Evolutionary conservation across 2,329 filamentous ascomycete species (phyloP), one percentile per base, ranked within the genome.

Genomic region (Arthrobotrys conoides): DNA sequence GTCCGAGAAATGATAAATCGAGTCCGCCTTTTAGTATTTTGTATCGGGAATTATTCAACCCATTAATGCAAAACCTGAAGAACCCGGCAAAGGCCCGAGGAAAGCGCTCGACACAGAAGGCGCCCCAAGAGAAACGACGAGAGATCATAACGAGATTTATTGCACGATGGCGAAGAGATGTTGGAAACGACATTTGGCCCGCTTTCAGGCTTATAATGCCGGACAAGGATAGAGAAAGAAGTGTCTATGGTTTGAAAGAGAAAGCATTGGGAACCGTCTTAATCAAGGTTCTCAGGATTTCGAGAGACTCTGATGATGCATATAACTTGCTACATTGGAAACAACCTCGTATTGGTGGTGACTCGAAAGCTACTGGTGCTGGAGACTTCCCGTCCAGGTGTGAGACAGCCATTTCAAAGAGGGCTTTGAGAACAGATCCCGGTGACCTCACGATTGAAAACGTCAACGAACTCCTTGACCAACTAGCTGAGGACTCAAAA

Each of bases 321-420:
- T 91, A 91, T 83, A 93, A 89, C 80, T 87, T 99, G 24, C 84
- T 96, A 69, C 93, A 97, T 80, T 99, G 96, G 96, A 98, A 97
- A 84, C 86, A 96, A 0, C 95, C 94, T 0, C 92, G 93, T 0
- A 88, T 92, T 79, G 57, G 59, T 49, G 77, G 77, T 10, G 71
- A 71, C 12, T 76, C 41, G 36, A 75, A 70, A 12, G 76, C 70
- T 24, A 71, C 70, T 16, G 89, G 91, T 84, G 93, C 94, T 1
- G 96, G 96, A 5, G 95, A 99, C 83, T 99, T 99, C 86, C 92
- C 94, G 0, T 93, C 92, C 0, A 88, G 95, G 80, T 98, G 95
- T 83, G 94, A 82, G 36, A 93, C 97, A 83, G 91, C 97, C 24
- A 86, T 99, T 48, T 91, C 91, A 1, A 97, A 97, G 84, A 88